Conservation (phyloP, 305 asterid species). For the Fraxinus greggii region DNA sequence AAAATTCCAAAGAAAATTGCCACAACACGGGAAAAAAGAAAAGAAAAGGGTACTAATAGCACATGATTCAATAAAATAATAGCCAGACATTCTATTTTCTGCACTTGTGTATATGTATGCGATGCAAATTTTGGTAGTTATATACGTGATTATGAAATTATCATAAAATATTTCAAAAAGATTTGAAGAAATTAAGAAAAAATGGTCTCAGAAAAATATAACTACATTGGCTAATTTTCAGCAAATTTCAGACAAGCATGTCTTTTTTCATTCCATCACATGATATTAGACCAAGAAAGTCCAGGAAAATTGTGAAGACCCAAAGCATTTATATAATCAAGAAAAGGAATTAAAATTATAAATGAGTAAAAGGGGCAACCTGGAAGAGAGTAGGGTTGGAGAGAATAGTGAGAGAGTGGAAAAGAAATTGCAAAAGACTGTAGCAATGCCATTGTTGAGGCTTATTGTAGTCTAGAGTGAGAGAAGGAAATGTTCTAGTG, state of each 20-base stretch:
- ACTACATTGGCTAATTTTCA: neutral
- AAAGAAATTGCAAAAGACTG: slow-evolving; percentile 64
- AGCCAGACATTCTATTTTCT: neutral
- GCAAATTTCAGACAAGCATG: neutral
- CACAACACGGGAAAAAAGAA: neutral
- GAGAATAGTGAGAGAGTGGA: slow-evolving; percentile 47
- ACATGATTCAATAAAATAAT: neutral
- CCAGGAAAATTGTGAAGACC: neutral
- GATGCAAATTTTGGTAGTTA: neutral
- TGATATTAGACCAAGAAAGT: neutral
- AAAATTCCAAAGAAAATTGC: neutral
- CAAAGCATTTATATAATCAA: neutral
- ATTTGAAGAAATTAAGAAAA: neutral
- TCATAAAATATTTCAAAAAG: neutral
- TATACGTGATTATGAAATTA: neutral
- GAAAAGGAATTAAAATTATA: neutral
- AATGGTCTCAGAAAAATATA: neutral
- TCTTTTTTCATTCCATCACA: neutral
- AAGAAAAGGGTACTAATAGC: neutral
- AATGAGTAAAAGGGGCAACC: slow-evolving; percentile 21
- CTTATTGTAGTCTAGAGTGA: slow-evolving; percentile 11
- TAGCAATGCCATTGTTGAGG: slow-evolving; percentile 50
- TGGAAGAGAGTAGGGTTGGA: slow-evolving; percentile 37
- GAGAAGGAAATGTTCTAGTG: neutral
- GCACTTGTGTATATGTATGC: neutral